These are phyloP conservation scores for Solidago caesia DNA, from an alignment of 129 eudicot species.

Conservation along the genomic window DNA sequence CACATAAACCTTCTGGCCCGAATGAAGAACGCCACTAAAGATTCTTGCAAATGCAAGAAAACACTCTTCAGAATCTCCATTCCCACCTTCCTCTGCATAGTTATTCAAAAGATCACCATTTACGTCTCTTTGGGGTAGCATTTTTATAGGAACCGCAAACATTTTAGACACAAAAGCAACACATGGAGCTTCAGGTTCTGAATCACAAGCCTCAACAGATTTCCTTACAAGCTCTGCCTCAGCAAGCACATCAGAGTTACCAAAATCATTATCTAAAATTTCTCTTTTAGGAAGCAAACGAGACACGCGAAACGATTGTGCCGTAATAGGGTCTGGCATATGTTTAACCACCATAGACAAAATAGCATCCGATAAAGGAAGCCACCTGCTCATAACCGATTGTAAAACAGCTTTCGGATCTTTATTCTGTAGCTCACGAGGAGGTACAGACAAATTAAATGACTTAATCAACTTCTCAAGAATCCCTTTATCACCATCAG, in stretches of 20 bases:
- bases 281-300: conserved; percentile 92
- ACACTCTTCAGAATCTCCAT: conserved; percentile 76
- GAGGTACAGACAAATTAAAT: conserved; percentile 68
- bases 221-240: conserved; percentile 79
- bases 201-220: conserved; percentile 85
- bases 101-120: conserved; percentile 54
- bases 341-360: conserved; percentile 81
- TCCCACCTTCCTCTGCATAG: conserved; percentile 48
- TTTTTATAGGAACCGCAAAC: conserved; percentile 85
- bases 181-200: conserved; percentile 63
- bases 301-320: conserved; percentile 70
- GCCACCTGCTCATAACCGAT: conserved; percentile 88
- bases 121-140: conserved; percentile 68
- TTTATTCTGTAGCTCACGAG: conserved; percentile 77
- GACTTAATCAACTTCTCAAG: conserved; percentile 67
- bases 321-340: conserved; percentile 75
- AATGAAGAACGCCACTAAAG: conserved; percentile 74
- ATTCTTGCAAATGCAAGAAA: conserved; percentile 93
- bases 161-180: conserved; percentile 92
- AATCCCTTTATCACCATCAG: conserved; percentile 59
- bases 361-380: conserved; percentile 81
- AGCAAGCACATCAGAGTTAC: conserved; percentile 49
- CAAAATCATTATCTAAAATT: conserved; percentile 30
- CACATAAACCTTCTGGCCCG: conserved; percentile 71
- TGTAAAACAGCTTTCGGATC: conserved; percentile 85